A percentile compares a stretch with the other conserved stretches of the same genome.
phyloP scores from a whole-genome alignment of 148 eudicot genomes.

The Amaranthus palmeri region DNA sequence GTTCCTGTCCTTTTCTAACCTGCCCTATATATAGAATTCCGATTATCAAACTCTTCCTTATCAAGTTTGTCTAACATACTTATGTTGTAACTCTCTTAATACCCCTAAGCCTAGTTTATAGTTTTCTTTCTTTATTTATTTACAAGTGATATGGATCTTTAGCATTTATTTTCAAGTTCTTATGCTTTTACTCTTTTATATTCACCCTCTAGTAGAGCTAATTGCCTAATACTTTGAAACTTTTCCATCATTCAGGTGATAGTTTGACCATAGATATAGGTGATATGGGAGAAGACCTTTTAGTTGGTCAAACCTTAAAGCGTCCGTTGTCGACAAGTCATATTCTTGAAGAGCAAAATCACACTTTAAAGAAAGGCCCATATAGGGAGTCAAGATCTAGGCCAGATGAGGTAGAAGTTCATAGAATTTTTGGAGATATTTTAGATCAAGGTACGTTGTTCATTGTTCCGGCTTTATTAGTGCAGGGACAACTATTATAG shows the following conservation, averaged over 20 bases:
- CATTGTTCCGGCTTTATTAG: constrained; percentile 13
- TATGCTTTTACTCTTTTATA: background rate
- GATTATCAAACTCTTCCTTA: too few relatives aligned
- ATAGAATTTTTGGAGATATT: constrained; percentile 29
- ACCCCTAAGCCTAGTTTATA: background rate
- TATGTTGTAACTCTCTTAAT: too few relatives aligned
- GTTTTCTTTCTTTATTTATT: background rate
- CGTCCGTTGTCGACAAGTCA: constrained; percentile 37
- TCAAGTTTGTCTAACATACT: too few relatives aligned
- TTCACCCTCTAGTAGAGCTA: background rate
- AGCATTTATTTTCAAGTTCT: background rate
- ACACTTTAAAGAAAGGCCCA: constrained; percentile 35
- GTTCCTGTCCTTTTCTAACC: too few relatives aligned
- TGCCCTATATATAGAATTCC: too few relatives aligned
- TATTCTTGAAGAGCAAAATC: constrained; percentile 39
- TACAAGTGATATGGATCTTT: background rate
- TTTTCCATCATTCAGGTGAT: constrained; percentile 41
- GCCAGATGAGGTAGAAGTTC: constrained; percentile 32
- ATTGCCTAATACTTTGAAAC: background rate
- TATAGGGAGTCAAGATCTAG: constrained; percentile 31
- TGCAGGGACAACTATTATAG: background rate
- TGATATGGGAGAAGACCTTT: constrained; percentile 50
- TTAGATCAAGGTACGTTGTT: constrained; percentile 39
- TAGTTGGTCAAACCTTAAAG: constrained; percentile 70
- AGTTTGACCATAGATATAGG: constrained; percentile 54